phyloP scores from a whole-genome alignment of 2,329 filamentous ascomycete genomes.

The Diaporthe nobilis region DNA sequence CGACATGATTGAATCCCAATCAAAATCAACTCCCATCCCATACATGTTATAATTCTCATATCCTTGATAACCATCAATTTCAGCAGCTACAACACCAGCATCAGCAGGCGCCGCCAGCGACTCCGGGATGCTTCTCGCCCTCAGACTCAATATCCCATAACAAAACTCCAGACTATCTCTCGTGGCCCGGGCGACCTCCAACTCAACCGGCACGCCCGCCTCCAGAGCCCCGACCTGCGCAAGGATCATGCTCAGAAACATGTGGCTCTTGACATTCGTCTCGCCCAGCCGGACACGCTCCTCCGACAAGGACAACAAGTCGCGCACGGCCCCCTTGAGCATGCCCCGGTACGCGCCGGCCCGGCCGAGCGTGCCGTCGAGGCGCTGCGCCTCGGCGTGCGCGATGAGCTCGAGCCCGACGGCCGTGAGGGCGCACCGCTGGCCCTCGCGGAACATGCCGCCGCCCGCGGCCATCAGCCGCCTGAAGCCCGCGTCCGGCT shows the following conservation, averaged over 20 bases:
- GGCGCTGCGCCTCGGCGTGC: constrained; percentile 48
- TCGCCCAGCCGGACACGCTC: constrained; percentile 56
- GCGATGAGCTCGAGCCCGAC: constrained; percentile 56
- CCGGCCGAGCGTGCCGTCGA: constrained; percentile 50
- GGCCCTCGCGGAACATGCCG: constrained; percentile 58
- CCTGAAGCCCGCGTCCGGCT: constrained; percentile 54
- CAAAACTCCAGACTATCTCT: constrained; percentile 53
- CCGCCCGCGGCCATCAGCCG: constrained; percentile 55
- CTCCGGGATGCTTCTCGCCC: background rate
- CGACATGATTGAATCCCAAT: constrained; percentile 17
- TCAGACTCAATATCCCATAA: constrained; percentile 46
- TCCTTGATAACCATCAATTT: background rate
- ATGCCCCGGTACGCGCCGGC: constrained; percentile 48
- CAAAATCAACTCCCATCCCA: background rate
- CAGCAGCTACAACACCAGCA: background rate
- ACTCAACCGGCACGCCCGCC: constrained; percentile 45
- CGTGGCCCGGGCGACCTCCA: constrained; percentile 50
- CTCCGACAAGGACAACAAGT: constrained; percentile 48
- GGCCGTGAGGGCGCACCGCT: constrained; percentile 51
- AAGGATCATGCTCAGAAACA: constrained; percentile 57
- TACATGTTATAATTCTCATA: background rate
- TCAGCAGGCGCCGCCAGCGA: background rate
- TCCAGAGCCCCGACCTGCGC: constrained; percentile 57
- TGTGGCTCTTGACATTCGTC: constrained; percentile 60
- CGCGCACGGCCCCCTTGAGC: constrained; percentile 51